phyloP scores from a whole-genome alignment of 2,329 filamentous ascomycete genomes.

The Venturia effusa region DNA sequence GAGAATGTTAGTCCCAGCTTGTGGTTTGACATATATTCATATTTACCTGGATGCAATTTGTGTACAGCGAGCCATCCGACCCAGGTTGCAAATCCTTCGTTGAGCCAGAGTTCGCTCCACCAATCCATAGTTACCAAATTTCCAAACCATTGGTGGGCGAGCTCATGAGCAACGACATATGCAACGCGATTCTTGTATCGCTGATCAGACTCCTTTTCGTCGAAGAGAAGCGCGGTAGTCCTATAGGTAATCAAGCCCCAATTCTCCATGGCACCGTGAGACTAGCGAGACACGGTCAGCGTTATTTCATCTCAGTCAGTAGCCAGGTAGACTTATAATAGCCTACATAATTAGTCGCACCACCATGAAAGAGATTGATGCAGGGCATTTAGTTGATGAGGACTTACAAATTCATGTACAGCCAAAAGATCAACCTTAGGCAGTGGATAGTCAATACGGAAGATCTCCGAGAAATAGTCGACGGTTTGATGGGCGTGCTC shows the following conservation, averaged over 20 bases:
- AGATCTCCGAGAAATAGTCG: constrained; percentile 93
- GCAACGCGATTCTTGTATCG: constrained; percentile 89
- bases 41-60: constrained; percentile 66
- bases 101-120: constrained; percentile 88
- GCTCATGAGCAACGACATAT: constrained; percentile 95
- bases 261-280: constrained; percentile 80
- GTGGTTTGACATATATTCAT: background rate
- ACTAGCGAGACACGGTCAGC: constrained; percentile 35
- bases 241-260: constrained; percentile 91
- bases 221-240: constrained; percentile 91
- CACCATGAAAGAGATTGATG: background rate
- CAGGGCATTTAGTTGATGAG: constrained; percentile 4
- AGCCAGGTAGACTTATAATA: constrained; percentile 29
- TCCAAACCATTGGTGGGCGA: constrained; percentile 94
- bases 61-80: constrained; percentile 91
- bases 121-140: constrained; percentile 95
- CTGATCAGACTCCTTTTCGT: constrained; percentile 81
- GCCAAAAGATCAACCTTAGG: constrained; percentile 86
- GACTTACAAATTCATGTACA: constrained; percentile 79
- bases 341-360: constrained; percentile 19
- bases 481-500: constrained; percentile 88
- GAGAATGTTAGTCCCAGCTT: background rate
- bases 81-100: constrained; percentile 97
- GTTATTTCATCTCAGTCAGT: background rate
- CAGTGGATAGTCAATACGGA: constrained; percentile 83